phyloP scores from a whole-genome alignment of 2,329 filamentous ascomycete genomes.

The Dactylellina parvicollis region DNA sequence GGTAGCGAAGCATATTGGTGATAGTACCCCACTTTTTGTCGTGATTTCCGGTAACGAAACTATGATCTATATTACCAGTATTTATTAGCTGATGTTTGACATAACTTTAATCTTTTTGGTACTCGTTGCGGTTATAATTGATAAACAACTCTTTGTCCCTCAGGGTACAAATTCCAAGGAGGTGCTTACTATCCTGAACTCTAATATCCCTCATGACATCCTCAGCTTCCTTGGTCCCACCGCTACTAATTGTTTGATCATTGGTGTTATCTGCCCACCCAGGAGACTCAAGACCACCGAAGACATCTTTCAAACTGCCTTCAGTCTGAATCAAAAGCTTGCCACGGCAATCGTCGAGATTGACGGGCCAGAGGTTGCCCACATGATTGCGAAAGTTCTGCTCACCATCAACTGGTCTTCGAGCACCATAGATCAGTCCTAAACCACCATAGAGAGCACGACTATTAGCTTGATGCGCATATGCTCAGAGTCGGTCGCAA shows the following conservation, averaged over 20 bases:
- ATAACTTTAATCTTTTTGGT: too few species aligned
- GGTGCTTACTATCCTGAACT: background rate
- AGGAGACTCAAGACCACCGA: background rate
- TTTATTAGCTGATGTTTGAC: too few species aligned
- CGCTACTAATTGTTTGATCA: background rate
- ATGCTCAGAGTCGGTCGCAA: too few species aligned
- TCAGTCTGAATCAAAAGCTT: background rate
- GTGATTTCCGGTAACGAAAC: background rate
- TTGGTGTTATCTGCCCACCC: background rate
- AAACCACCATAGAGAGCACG: too few species aligned
- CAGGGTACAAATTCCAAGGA: too few species aligned
- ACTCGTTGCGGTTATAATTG: too few species aligned
- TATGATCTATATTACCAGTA: background rate
- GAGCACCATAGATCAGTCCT: too few species aligned
- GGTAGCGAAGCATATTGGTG: background rate
- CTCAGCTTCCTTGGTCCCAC: too few species aligned
- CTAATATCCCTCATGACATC: background rate
- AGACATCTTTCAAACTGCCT: background rate
- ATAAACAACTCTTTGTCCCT: too few species aligned
- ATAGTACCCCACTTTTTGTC: background rate
- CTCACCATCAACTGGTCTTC: too few species aligned
- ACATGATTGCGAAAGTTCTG: too few species aligned
- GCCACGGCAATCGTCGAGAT: background rate
- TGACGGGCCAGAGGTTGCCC: background rate
- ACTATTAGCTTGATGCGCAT: too few species aligned